phyloP scores from a whole-genome alignment of 176 grass and related monocot species.

The Lolium multiflorum region DNA sequence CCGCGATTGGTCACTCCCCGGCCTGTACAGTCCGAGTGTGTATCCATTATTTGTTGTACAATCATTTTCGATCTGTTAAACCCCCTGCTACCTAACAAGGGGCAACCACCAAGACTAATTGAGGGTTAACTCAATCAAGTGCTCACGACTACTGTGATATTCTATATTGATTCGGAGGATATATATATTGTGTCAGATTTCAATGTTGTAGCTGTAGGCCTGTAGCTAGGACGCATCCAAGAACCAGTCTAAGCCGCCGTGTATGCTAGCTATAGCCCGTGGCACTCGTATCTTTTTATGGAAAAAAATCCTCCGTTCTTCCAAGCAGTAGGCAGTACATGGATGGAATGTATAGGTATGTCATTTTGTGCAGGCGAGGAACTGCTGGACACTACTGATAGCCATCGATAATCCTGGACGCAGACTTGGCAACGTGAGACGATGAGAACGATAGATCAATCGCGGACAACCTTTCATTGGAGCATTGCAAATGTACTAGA shows the following conservation, averaged over 20 bases:
- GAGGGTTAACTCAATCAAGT: conserved; percentile 14
- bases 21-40: not conserved
- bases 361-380: not conserved
- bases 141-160: not conserved
- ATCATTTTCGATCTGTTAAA: not conserved
- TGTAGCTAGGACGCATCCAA: not conserved
- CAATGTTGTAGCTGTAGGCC: not conserved
- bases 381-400: not conserved
- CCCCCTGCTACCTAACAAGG: conserved; percentile 17
- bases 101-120: conserved; percentile 45
- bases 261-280: not conserved
- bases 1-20: not conserved
- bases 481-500: not conserved
- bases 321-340: not conserved
- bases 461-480: not conserved
- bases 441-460: not conserved
- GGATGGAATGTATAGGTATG: not conserved
- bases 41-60: too few species aligned
- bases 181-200: not conserved
- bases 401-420: not conserved
- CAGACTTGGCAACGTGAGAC: not conserved
- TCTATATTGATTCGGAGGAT: not conserved
- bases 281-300: not conserved
- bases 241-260: conserved; percentile 5
- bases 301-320: not conserved